Evolutionary conservation across 345 rosid species (phyloP).

Genomic region (Hibiscus mutabilis): DNA sequence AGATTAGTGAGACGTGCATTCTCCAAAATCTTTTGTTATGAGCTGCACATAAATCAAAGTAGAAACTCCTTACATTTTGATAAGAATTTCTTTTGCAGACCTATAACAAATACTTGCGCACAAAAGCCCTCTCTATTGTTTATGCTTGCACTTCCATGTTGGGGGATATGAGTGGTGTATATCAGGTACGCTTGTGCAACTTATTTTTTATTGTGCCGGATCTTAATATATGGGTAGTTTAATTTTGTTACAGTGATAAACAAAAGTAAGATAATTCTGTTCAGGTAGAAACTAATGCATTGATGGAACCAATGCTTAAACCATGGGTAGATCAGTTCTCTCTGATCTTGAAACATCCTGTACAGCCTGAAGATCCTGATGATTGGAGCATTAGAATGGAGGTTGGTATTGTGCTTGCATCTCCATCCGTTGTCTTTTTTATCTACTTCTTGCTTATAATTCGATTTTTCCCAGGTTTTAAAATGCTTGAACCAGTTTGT

Average conservation of each 20-base stretch:
- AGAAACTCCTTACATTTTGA: background rate
- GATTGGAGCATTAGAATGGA: slow-evolving; percentile 93
- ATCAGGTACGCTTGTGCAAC: slow-evolving; percentile 41
- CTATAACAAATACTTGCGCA: slow-evolving; percentile 57
- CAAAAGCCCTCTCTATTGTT: slow-evolving; percentile 77
- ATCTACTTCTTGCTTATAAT: background rate
- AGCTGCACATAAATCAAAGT: background rate
- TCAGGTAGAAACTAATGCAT: slow-evolving; percentile 61
- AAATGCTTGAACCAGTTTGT: slow-evolving; percentile 90
- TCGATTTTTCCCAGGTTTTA: slow-evolving; percentile 43
- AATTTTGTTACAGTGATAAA: slow-evolving; percentile 20
- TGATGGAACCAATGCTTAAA: slow-evolving; percentile 57
- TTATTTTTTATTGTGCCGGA: slow-evolving; percentile 7
- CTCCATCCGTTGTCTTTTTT: background rate
- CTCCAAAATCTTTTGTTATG: background rate
- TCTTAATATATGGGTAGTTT: slow-evolving; percentile 15
- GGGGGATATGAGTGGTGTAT: slow-evolving; percentile 80
- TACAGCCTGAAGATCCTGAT: slow-evolving; percentile 83
- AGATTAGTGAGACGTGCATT: background rate
- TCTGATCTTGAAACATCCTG: slow-evolving; percentile 57
- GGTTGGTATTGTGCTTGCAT: slow-evolving; percentile 38
- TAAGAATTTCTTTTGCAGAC: slow-evolving; percentile 35
- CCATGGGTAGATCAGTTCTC: slow-evolving; percentile 72
- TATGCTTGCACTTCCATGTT: slow-evolving; percentile 72
- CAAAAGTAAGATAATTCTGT: slow-evolving; percentile 28